phyloP scores from a whole-genome alignment of 164 flowering plant genomes.

The Brasenia schreberi region DNA sequence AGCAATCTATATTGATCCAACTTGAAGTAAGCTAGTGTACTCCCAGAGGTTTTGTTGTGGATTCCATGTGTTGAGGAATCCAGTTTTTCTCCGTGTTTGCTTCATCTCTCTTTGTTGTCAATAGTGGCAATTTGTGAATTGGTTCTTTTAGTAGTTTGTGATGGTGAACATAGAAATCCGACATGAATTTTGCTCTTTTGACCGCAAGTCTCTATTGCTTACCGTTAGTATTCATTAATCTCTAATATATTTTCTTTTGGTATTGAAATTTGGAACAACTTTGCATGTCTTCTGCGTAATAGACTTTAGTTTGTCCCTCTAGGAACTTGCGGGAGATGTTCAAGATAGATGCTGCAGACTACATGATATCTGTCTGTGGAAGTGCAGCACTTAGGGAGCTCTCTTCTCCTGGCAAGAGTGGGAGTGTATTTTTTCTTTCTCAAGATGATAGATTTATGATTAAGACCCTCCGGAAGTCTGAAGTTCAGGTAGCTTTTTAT shows the following conservation, averaged over 20 bases:
- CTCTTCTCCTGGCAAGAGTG: conserved; percentile 99
- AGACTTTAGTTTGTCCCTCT: not conserved
- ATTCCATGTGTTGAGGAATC: too few species aligned
- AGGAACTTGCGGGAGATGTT: conserved; percentile 95
- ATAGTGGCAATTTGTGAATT: too few species aligned
- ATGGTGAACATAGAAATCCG: too few species aligned
- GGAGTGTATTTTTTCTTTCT: conserved; percentile 87
- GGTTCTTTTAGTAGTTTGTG: too few species aligned
- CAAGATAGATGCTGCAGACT: conserved; percentile 97
- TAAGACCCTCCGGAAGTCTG: conserved; percentile 89
- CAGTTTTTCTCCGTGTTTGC: too few species aligned
- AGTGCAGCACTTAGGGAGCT: conserved; percentile 94
- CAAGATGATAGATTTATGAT: conserved; percentile 99
- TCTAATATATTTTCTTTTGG: not conserved
- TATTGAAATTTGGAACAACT: not conserved
- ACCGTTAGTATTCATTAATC: not conserved
- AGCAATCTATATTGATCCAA: too few species aligned
- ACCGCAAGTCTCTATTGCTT: not conserved
- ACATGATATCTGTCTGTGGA: conserved; percentile 99
- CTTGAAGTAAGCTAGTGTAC: too few species aligned
- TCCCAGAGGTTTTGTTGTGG: too few species aligned
- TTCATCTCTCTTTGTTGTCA: too few species aligned
- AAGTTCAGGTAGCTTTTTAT: conserved; percentile 63
- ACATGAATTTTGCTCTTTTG: too few species aligned
- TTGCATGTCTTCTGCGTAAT: not conserved